A percentile compares a stretch with the other conserved stretches of the same genome.
Conservation (phyloP, 768 basidiomycete genomes). For the Suillus ampliporus region DNA sequence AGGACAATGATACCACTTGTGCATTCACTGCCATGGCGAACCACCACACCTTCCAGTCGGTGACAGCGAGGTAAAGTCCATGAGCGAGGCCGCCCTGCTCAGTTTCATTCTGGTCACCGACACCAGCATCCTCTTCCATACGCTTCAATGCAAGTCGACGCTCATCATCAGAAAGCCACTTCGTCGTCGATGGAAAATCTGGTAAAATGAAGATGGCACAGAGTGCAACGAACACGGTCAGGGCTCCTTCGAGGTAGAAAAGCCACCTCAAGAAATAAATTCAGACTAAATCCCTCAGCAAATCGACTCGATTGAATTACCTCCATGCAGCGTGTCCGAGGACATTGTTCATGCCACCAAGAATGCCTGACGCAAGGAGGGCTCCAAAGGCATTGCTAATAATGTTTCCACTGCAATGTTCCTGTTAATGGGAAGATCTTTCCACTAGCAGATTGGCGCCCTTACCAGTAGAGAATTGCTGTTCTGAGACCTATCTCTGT, state of each 20-base stretch:
- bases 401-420: constrained; percentile 42
- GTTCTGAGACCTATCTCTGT: constrained; percentile 50
- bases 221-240: constrained; percentile 52
- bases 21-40: constrained; percentile 56
- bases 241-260: constrained; percentile 52
- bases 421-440: background rate
- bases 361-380: constrained; percentile 53
- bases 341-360: constrained; percentile 52
- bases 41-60: constrained; percentile 86
- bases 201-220: constrained; percentile 52
- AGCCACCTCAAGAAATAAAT: constrained; percentile 45
- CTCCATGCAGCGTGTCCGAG: constrained; percentile 60
- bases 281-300: constrained; percentile 12
- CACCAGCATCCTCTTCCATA: constrained; percentile 69
- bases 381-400: constrained; percentile 63
- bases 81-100: constrained; percentile 43
- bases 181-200: constrained; percentile 49
- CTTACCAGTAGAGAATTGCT: constrained; percentile 49
- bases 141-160: constrained; percentile 56
- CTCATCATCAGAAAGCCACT: constrained; percentile 44
- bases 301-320: constrained; percentile 30
- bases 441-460: background rate
- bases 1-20: constrained; percentile 58
- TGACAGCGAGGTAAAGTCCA: constrained; percentile 65
- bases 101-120: constrained; percentile 57